A percentile compares a stretch with the other conserved stretches of the same genome.
These are phyloP conservation scores for Haplosporangium sp. DNA, from an alignment of 371 early-diverging fungal genomes.

Conservation along the genomic window DNA sequence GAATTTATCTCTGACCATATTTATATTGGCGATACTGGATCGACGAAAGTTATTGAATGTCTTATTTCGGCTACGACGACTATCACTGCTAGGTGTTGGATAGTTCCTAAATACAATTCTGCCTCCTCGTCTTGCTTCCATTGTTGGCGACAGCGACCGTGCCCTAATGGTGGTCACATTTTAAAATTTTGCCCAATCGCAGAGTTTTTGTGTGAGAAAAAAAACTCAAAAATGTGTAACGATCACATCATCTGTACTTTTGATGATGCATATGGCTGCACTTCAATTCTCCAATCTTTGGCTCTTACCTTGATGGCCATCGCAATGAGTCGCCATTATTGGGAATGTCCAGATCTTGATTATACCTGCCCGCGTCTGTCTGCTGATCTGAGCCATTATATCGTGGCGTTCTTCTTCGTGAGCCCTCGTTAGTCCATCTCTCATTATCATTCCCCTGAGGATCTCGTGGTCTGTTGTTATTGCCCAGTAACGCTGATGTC, in stretches of 20 bases:
- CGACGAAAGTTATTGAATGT: conserved; percentile 37
- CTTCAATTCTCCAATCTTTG: no score
- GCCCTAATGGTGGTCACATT: conserved; percentile 16
- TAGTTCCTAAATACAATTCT: conserved; percentile 34
- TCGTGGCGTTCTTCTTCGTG: conserved; percentile 33
- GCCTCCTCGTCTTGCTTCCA: conserved; percentile 38
- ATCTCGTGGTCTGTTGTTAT: conserved; percentile 10
- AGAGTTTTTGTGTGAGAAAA: neutral
- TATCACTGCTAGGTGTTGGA: neutral
- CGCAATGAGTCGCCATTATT: conserved; percentile 23
- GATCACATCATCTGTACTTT: conserved; percentile 21
- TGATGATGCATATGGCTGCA: conserved; percentile 6
- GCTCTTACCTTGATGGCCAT: conserved; percentile 42
- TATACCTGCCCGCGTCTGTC: conserved; percentile 1
- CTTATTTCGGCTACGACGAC: conserved; percentile 18
- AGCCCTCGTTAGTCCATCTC: conserved; percentile 48
- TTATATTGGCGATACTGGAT: conserved; percentile 52
- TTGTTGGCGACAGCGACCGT: conserved; percentile 45
- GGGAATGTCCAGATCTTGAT: conserved; percentile 6
- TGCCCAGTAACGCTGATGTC: conserved; percentile 35
- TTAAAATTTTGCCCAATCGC: no score
- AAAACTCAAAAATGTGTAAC: neutral
- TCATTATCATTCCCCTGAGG: conserved; percentile 6
- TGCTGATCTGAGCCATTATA: conserved; percentile 25
- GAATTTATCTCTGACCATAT: conserved; percentile 37